A percentile compares a stretch with the other conserved stretches of the same genome.
Conservation (phyloP, 2,329 filamentous ascomycete species). For the Fusarium transvaalense region DNA sequence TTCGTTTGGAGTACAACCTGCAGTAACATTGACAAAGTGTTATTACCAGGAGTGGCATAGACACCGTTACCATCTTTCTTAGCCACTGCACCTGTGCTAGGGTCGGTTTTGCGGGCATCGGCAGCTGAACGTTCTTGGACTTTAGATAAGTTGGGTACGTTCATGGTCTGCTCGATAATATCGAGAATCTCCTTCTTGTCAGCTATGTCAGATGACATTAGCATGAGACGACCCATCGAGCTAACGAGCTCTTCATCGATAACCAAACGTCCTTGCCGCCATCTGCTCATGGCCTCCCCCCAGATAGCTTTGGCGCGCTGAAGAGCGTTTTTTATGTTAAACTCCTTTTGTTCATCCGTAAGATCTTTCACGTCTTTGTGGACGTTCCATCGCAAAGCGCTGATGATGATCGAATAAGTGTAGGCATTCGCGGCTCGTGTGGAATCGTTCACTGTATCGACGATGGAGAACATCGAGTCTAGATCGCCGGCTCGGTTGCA, state of each 20-base stretch:
- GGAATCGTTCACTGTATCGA: slow-evolving; percentile 76
- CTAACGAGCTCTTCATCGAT: slow-evolving; percentile 85
- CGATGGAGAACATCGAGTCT: slow-evolving; percentile 83
- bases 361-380: slow-evolving; percentile 46
- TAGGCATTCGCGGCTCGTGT: slow-evolving; percentile 71
- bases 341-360: slow-evolving; percentile 49
- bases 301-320: slow-evolving; percentile 80
- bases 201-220: slow-evolving; percentile 68
- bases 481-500: slow-evolving; percentile 81
- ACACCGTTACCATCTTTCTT: slow-evolving; percentile 36
- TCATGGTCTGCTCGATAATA: slow-evolving; percentile 85
- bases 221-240: slow-evolving; percentile 83
- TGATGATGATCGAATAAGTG: slow-evolving; percentile 88
- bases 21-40: slow-evolving; percentile 77
- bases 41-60: slow-evolving; percentile 62
- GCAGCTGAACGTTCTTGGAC: slow-evolving; percentile 13
- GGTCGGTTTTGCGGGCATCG: slow-evolving; percentile 16
- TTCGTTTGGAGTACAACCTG: slow-evolving; percentile 71
- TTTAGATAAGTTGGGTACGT: slow-evolving; percentile 70
- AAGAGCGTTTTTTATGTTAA: slow-evolving; percentile 62
- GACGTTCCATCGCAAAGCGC: slow-evolving; percentile 70
- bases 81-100: slow-evolving; percentile 6
- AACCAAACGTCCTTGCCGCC: slow-evolving; percentile 75
- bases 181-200: slow-evolving; percentile 80
- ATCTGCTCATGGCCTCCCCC: slow-evolving; percentile 82